Evolutionary conservation across 495 filamentous ascomycete genomes (phyloP).

Genomic region (Aspergillus kassunensis): DNA sequence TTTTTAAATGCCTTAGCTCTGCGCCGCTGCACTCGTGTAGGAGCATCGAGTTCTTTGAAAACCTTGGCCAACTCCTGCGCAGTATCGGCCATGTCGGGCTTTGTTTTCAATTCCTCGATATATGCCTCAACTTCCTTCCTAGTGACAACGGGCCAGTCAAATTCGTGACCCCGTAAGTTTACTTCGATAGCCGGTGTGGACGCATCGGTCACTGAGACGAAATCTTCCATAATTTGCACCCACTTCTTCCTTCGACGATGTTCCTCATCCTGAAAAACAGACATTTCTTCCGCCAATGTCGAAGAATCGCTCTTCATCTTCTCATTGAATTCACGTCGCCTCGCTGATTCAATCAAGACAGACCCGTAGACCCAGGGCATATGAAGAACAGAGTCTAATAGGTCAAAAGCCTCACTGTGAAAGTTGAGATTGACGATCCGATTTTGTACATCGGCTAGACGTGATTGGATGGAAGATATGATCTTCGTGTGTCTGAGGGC

Average conservation of each 20-base stretch:
- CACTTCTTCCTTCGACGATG: slow-evolving; percentile 82
- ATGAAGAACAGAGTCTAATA: slow-evolving; percentile 68
- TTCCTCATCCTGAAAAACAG: slow-evolving; percentile 85
- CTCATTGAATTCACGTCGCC: slow-evolving; percentile 83
- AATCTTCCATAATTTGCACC: slow-evolving; percentile 71
- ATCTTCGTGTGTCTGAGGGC: slow-evolving; percentile 70
- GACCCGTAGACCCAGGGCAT: slow-evolving; percentile 87
- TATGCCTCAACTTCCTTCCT: slow-evolving; percentile 56
- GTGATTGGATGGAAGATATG: slow-evolving; percentile 72
- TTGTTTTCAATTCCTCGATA: slow-evolving; percentile 44
- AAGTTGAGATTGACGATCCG: slow-evolving; percentile 69
- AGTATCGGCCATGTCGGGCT: slow-evolving; percentile 37
- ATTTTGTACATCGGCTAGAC: slow-evolving; percentile 62
- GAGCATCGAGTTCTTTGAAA: slow-evolving; percentile 57
- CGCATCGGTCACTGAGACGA: slow-evolving; percentile 54
- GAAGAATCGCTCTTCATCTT: slow-evolving; percentile 83
- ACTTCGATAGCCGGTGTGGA: slow-evolving; percentile 77
- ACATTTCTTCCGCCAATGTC: slow-evolving; percentile 85
- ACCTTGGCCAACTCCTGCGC: slow-evolving; percentile 63
- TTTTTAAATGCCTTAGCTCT: slow-evolving; percentile 91
- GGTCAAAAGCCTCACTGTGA: slow-evolving; percentile 67
- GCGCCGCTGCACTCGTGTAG: slow-evolving; percentile 71
- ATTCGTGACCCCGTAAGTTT: slow-evolving; percentile 75
- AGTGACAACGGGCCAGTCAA: slow-evolving; percentile 65
- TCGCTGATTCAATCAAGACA: slow-evolving; percentile 77